phyloP scores from a whole-genome alignment of 2,329 filamentous ascomycete species.

The Salinomyces thailandicus region DNA sequence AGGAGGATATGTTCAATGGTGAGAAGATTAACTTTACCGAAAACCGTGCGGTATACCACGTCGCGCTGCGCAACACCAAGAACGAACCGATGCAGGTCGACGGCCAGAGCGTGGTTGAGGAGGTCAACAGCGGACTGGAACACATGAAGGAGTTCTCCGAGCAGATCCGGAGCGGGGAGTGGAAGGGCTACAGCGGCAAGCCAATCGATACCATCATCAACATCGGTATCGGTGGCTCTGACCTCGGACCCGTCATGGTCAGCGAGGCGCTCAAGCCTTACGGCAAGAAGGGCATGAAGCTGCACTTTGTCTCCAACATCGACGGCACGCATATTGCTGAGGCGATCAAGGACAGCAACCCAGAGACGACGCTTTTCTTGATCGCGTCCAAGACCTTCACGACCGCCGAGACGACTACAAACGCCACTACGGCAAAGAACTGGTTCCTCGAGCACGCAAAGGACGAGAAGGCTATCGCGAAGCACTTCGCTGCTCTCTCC shows the following conservation, averaged over 20 bases:
- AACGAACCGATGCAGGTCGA: constrained; percentile 76
- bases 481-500: constrained; percentile 96
- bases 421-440: constrained; percentile 90
- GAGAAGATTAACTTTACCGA: constrained; percentile 99
- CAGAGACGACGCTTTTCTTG: constrained; percentile 97
- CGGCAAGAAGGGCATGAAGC: constrained; percentile 69
- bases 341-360: constrained; percentile 76
- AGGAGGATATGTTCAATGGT: constrained; percentile 93
- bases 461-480: constrained; percentile 68
- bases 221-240: constrained; percentile 93
- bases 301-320: constrained; percentile 99
- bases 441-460: constrained; percentile 89
- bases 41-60: constrained; percentile 89
- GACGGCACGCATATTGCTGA: constrained; percentile 97
- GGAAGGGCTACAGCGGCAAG: constrained; percentile 97
- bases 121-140: constrained; percentile 78
- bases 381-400: constrained; percentile 99
- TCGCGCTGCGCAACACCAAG: constrained; percentile 80
- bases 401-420: constrained; percentile 92
- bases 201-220: constrained; percentile 95
- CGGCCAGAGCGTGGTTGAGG: constrained; percentile 86
- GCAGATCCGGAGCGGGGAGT: constrained; percentile 84
- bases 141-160: constrained; percentile 99
- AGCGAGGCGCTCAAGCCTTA: constrained; percentile 96
- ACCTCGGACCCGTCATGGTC: constrained; percentile 98